These are phyloP conservation scores for Pisolithus orientalis DNA, from an alignment of 768 basidiomycete species.

Conservation along the genomic window DNA sequence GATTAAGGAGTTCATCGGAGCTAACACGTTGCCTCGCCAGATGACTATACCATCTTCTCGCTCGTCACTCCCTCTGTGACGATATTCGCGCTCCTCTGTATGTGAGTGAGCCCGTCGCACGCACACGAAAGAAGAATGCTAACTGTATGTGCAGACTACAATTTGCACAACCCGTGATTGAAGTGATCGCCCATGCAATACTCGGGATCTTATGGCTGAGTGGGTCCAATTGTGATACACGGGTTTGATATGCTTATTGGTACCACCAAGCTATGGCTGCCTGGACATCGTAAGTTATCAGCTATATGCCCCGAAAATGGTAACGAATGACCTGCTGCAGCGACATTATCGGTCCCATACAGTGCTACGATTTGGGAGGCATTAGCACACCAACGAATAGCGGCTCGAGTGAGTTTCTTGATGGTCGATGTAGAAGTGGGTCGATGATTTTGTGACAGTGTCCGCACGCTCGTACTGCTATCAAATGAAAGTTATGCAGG, in stretches of 20 bases:
- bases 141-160: slow-evolving; percentile 41
- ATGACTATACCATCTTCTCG: slow-evolving; percentile 65
- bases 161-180: slow-evolving; percentile 64
- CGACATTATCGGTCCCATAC: slow-evolving; percentile 60
- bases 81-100: slow-evolving; percentile 53
- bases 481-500: slow-evolving; percentile 74
- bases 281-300: slow-evolving; percentile 56
- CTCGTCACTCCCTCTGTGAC: slow-evolving; percentile 61
- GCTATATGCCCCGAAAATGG: background rate
- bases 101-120: slow-evolving; percentile 33
- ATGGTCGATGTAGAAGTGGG: background rate
- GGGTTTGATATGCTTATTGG: slow-evolving; percentile 4
- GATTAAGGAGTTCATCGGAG: slow-evolving; percentile 1
- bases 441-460: slow-evolving; percentile 34
- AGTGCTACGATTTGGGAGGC: slow-evolving; percentile 49
- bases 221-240: slow-evolving; percentile 23
- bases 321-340: slow-evolving; percentile 29
- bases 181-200: slow-evolving; percentile 48
- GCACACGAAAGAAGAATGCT: background rate
- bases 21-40: slow-evolving; percentile 29
- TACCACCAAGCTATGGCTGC: slow-evolving; percentile 56
- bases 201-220: slow-evolving; percentile 65
- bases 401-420: slow-evolving; percentile 43
- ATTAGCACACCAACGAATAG: slow-evolving; percentile 42
- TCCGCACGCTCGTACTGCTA: slow-evolving; percentile 56